These are phyloP conservation scores for Paracamarosporium sp. DNA, from an alignment of 2,329 filamentous ascomycete genomes.

Conservation along the genomic window DNA sequence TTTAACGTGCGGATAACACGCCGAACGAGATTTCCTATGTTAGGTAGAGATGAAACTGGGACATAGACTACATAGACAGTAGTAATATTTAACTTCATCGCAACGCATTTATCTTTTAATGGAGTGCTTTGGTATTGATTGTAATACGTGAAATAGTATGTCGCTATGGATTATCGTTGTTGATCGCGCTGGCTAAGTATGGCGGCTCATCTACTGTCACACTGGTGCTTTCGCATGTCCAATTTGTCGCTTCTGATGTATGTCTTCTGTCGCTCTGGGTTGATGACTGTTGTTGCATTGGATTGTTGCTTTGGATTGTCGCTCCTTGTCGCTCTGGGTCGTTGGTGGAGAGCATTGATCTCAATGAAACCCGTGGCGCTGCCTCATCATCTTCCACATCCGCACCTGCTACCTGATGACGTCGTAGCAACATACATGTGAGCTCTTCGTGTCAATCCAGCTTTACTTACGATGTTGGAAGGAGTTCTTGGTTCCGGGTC, in stretches of 20 bases:
- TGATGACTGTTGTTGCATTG: background rate
- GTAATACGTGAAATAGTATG: background rate
- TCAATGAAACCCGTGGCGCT: background rate
- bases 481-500: background rate
- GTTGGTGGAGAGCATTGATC: background rate
- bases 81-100: background rate
- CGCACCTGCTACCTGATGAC: too few species aligned
- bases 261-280: background rate
- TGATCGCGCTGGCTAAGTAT: background rate
- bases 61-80: background rate
- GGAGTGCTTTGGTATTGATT: background rate
- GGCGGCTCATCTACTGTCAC: background rate
- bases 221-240: background rate
- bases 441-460: too few species aligned
- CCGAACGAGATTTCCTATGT: constrained; percentile 1
- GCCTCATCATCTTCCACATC: background rate
- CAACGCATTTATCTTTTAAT: background rate
- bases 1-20: background rate
- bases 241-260: background rate
- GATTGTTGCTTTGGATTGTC: background rate
- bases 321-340: background rate
- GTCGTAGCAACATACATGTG: too few species aligned
- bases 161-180: background rate
- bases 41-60: background rate
- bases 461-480: background rate